Base-by-base conservation (phyloP, 1,284 basidiomycete species). In the Pyrrhoderma noxium region DNA sequence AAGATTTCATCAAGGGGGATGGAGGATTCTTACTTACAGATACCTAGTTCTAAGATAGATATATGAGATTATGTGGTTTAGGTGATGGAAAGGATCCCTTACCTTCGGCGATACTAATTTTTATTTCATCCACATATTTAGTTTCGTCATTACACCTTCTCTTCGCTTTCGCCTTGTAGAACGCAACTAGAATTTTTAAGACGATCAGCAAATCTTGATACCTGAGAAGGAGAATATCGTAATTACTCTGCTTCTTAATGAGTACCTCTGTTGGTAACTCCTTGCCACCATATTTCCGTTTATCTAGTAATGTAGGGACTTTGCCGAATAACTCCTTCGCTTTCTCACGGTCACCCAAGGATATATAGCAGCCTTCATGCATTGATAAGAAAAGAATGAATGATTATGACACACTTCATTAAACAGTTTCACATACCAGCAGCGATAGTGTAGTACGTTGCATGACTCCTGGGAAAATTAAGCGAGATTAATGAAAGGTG, bases 371-470 rank as follows among this genome's bases (percentile, higher is more conserved):
- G 2, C 82, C 83, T 77, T 52, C 21, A 14, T 23, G 27, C 11
- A 19, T 9, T 35, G 27, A 35, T 50, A 47, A 45, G 38, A 40
- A 40, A 22, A 40, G 16, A 37, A 11, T 37, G 35, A 37, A 53
- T 47, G 37, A 40, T n/a, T 40, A 42, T 45, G 14, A 52, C 16
- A 38, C 40, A 8, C 18, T 21, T 43, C 45, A 11, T 16, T 16
- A 47, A 51, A 36, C 23, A 23, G 49, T 31, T 31, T 31, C 5
- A 47, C 40, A 56, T 50, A 77, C 80, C 82, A 23, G 80, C 85
- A 18, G 82, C 80, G 34, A 88, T 76, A 62, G 82, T 85, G 55
- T 81, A 79, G 62, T 89, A 89, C 4, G 86, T 88, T 2, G 75
- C 83, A 49, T 85, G 85, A 60, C 80, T 83, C 84, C 82, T 84